Base-by-base conservation (phyloP, 345 rosid genomes). In the Citrus sp. region DNA sequence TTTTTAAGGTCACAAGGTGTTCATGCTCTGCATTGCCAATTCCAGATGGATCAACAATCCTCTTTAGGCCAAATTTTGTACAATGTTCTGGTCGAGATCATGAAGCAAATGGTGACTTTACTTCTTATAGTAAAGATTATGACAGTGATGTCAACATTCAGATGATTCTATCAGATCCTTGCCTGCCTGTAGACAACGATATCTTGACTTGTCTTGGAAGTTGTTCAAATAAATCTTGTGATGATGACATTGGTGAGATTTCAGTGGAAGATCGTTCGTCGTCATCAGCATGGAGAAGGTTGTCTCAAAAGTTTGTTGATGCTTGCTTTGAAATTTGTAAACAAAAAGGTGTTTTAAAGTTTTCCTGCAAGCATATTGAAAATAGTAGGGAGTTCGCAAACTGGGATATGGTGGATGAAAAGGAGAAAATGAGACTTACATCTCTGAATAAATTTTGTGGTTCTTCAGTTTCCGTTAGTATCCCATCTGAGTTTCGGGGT, bases 1-100 rank as follows among this genome's bases (percentile, higher is more conserved):
- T 92, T 85, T 96, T 96, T 84, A 94, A 83, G 86, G 86, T 94
- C 79, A 87, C 87, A 80, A 90, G 99, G 87, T 87, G 87, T 81
- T 81, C 99, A 51, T 96, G 99, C 88, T 92, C 92, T 12, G 72
- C 76, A 25, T 80, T 86, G 46, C 81, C 81, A 51, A 59, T 92
- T 82, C 99, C 99, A 70, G 66, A 72, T 80, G 94, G 85, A 32
- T 85, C 92, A 67, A 91, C 93, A 80, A 82, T 92, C 79, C 81
- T 92, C 60, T 84, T 78, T 76, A 80, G 83, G 80, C 79, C 81
- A 80, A 84, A 84, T 74, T 66, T 70, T 67, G 82, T 65, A 34
- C 86, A 82, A 59, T 46, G 62, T 78, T 74, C 86, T 71, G 75
- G 56, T 75, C 88, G 69, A 60, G 85, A 81, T 74, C 78, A 64